These are phyloP conservation scores for Sphaerulina musiva DNA, from an alignment of 2,329 filamentous ascomycete genomes.

Conservation along the genomic window DNA sequence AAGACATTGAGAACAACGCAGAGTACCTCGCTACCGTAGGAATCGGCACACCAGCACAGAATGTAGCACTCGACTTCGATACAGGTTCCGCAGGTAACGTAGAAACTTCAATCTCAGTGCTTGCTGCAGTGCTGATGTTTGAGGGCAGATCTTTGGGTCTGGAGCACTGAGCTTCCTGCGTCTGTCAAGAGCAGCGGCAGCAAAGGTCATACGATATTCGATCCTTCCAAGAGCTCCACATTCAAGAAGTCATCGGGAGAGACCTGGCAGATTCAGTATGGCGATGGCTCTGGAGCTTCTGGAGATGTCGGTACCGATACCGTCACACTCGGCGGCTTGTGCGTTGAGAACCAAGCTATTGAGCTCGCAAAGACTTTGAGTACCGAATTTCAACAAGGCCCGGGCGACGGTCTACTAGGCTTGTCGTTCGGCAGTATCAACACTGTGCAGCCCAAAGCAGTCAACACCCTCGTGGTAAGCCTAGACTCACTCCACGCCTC, in stretches of 20 bases:
- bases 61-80: conserved; percentile 50
- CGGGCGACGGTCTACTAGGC: conserved; percentile 60
- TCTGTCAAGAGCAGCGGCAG: conserved; percentile 8
- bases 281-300: conserved; percentile 59
- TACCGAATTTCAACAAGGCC: conserved; percentile 48
- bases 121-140: neutral
- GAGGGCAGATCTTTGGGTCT: conserved; percentile 51
- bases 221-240: conserved; percentile 55
- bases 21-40: conserved; percentile 57
- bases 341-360: conserved; percentile 57
- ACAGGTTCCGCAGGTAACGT: conserved; percentile 52
- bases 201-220: conserved; percentile 48
- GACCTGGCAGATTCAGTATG: conserved; percentile 61
- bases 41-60: conserved; percentile 60
- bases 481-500: no score
- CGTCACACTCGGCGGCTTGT: conserved; percentile 55
- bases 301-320: conserved; percentile 61
- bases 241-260: conserved; percentile 48
- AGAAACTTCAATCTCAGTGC: neutral
- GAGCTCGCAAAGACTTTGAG: conserved; percentile 58
- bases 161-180: conserved; percentile 20
- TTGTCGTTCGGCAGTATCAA: conserved; percentile 49
- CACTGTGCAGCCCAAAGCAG: conserved; percentile 42
- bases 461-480: conserved; percentile 37
- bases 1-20: conserved; percentile 62